These are phyloP conservation scores for Candida glaebosa DNA, from an alignment of 805 yeast species.

Conservation along the genomic window DNA sequence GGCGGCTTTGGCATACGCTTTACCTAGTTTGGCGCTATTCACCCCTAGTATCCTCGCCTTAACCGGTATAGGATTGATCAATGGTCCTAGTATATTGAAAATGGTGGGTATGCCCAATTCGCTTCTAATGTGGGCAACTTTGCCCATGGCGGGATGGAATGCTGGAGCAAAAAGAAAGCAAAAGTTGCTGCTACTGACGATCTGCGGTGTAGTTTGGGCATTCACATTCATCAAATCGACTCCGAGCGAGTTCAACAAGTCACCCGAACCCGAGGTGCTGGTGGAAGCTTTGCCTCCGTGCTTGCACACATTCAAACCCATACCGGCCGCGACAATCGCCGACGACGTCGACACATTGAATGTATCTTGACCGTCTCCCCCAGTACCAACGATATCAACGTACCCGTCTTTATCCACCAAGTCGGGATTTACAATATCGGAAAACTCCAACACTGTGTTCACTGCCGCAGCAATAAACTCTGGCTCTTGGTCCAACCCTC, in stretches of 20 bases:
- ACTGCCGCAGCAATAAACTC: conserved; percentile 87
- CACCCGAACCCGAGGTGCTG: conserved; percentile 91
- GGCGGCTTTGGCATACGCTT: conserved; percentile 80
- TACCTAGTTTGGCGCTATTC: conserved; percentile 73
- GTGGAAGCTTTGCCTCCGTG: conserved; percentile 99
- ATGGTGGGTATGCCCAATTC: conserved; percentile 86
- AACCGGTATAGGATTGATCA: conserved; percentile 84
- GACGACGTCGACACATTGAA: conserved; percentile 94
- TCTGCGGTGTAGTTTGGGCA: conserved; percentile 54
- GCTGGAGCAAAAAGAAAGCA: conserved; percentile 88
- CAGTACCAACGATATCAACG: conserved; percentile 95
- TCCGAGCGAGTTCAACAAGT: conserved; percentile 75
- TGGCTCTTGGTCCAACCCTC: conserved; percentile 77
- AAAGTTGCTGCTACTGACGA: conserved; percentile 49
- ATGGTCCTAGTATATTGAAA: conserved; percentile 91
- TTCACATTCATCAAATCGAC: conserved; percentile 74
- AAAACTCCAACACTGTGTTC: conserved; percentile 61
- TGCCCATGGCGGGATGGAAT: conserved; percentile 88
- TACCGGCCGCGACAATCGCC: conserved; percentile 92
- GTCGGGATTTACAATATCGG: conserved; percentile 49
- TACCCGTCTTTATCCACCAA: conserved; percentile 49
- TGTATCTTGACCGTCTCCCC: conserved; percentile 98
- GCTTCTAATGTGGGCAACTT: conserved; percentile 74
- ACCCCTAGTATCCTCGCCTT: conserved; percentile 87
- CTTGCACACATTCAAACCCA: conserved; percentile 75